These are phyloP conservation scores for Phialophora chinensis DNA, from an alignment of 2,329 filamentous ascomycete genomes.

Conservation along the genomic window DNA sequence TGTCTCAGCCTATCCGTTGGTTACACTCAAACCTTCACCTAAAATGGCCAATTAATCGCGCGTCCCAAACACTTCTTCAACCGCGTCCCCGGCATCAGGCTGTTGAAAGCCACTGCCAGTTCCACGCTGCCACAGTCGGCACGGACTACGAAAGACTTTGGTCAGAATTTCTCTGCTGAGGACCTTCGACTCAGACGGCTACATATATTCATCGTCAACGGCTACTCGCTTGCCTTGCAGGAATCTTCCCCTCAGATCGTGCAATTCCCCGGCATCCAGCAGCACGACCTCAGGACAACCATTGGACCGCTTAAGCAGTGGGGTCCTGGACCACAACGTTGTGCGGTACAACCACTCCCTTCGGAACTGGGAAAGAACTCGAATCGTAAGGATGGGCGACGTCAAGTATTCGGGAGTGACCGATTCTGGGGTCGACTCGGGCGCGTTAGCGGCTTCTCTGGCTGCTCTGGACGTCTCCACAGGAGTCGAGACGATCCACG, in stretches of 20 bases:
- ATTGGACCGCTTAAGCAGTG: not conserved
- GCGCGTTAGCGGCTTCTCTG: slow-evolving; percentile 24
- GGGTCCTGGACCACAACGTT: not conserved
- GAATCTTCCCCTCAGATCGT: not conserved
- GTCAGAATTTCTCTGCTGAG: not conserved
- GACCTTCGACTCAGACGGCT: not conserved
- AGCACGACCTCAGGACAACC: not conserved
- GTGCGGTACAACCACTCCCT: not conserved
- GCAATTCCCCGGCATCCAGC: not conserved
- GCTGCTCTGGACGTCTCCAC: slow-evolving; percentile 24
- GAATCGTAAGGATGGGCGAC: not conserved
- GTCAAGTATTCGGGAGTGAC: slow-evolving; percentile 7
- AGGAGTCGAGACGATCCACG: slow-evolving; percentile 31
- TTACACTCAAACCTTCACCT: slow-evolving; percentile 10
- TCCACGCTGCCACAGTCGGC: not conserved
- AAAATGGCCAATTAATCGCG: slow-evolving; percentile 31
- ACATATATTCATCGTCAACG: not conserved
- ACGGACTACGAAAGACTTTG: not conserved
- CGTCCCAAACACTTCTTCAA: slow-evolving; percentile 16
- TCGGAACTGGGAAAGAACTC: not conserved
- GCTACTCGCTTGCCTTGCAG: not conserved
- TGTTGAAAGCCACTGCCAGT: not conserved
- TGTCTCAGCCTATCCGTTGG: slow-evolving; percentile 20
- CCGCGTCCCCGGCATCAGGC: slow-evolving; percentile 3
- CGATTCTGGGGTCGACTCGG: slow-evolving; percentile 14